phyloP scores from a whole-genome alignment of 495 filamentous ascomycete species.

The Aspergillus carlsbadensis region DNA sequence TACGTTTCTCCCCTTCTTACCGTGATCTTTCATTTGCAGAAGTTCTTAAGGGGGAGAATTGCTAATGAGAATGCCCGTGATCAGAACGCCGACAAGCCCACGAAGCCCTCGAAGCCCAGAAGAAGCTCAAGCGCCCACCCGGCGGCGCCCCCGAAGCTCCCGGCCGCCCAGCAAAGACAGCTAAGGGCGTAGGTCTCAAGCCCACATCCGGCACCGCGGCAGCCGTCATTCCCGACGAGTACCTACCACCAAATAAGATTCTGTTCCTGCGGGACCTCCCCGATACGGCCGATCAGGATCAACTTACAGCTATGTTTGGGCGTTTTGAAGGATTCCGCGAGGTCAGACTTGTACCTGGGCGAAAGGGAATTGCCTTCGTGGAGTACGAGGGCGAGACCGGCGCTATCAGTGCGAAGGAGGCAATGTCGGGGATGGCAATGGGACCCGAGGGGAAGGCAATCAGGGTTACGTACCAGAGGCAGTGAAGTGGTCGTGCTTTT shows the following conservation, averaged over 20 bases:
- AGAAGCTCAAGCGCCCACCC: slow-evolving; percentile 75
- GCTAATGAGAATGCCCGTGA: background rate
- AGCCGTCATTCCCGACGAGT: slow-evolving; percentile 90
- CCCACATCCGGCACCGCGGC: slow-evolving; percentile 66
- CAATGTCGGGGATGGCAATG: slow-evolving; percentile 83
- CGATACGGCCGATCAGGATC: slow-evolving; percentile 79
- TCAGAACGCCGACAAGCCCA: slow-evolving; percentile 89
- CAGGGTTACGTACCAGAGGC: slow-evolving; percentile 90
- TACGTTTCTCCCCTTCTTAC: slow-evolving; percentile 35
- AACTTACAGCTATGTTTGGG: slow-evolving; percentile 75
- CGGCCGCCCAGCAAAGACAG: slow-evolving; percentile 66
- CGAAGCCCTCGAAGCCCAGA: slow-evolving; percentile 77
- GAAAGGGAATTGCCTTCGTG: slow-evolving; percentile 91
- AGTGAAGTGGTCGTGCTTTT: slow-evolving; percentile 45
- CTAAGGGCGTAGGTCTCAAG: slow-evolving; percentile 79
- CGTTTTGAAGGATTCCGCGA: slow-evolving; percentile 94
- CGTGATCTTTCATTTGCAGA: background rate
- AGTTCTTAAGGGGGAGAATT: background rate
- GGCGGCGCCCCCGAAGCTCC: slow-evolving; percentile 50
- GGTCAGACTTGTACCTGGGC: slow-evolving; percentile 81
- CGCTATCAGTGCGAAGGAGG: slow-evolving; percentile 93
- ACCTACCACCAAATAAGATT: slow-evolving; percentile 94
- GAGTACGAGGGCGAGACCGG: slow-evolving; percentile 91
- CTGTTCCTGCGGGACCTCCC: slow-evolving; percentile 95
- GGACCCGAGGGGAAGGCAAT: slow-evolving; percentile 66